Conservation (phyloP, 768 basidiomycete species). For the Boletus reticuloceps region DNA sequence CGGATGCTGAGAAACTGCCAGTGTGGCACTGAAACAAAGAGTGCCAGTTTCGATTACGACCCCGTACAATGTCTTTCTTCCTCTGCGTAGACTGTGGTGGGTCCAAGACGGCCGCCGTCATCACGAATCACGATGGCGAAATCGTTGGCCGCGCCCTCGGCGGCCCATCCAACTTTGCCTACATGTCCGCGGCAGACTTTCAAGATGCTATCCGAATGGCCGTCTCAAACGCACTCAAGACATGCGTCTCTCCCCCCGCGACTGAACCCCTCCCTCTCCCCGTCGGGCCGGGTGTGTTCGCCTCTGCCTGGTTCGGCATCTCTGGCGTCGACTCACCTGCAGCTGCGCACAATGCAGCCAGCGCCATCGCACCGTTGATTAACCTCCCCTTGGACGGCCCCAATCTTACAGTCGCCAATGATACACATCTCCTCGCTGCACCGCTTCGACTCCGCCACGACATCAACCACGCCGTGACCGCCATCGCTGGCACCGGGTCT, state of each 20-base stretch:
- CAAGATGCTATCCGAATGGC: conserved; percentile 49
- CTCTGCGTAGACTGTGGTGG: conserved; percentile 89
- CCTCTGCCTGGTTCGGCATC: conserved; percentile 78
- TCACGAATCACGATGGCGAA: conserved; percentile 54
- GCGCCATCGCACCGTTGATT: conserved; percentile 54
- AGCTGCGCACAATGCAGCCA: conserved; percentile 54
- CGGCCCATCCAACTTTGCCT: conserved; percentile 85
- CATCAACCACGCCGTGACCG: conserved; percentile 61
- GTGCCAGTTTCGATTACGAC: too few relatives aligned
- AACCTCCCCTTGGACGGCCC: conserved; percentile 50
- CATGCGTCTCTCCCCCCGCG: conserved; percentile 38
- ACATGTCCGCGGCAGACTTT: conserved; percentile 66
- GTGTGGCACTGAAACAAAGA: too few relatives aligned
- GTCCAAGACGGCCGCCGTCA: conserved; percentile 79
- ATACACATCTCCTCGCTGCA: conserved; percentile 81
- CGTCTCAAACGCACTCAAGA: conserved; percentile 52
- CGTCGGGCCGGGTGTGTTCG: conserved; percentile 44
- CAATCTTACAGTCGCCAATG: conserved; percentile 67
- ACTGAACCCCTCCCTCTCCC: conserved; percentile 38
- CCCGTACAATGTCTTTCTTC: conserved; percentile 50
- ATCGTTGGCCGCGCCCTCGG: conserved; percentile 66
- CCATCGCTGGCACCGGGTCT: conserved; percentile 81
- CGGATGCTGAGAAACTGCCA: too few relatives aligned
- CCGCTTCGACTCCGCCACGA: conserved; percentile 64
- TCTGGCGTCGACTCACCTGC: conserved; percentile 78